Evolutionary conservation across 441 rosid genomes (phyloP).

Genomic region (Dalechampia spathulata): DNA sequence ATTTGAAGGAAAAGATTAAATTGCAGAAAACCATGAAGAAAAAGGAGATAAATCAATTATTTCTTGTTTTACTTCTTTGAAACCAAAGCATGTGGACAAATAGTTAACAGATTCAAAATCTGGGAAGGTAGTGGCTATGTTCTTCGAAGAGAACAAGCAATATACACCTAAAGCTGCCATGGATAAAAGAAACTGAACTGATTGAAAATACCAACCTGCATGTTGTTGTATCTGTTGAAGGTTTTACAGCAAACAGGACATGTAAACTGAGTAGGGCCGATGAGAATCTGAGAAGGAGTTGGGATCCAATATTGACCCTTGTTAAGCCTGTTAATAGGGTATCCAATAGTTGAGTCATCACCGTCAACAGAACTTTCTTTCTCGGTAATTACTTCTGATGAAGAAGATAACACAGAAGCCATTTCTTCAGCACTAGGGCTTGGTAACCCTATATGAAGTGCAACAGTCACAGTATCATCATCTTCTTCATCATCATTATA

Average conservation of each 20-base stretch:
- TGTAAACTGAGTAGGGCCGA: conserved; percentile 96
- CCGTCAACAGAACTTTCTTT: conserved; percentile 40
- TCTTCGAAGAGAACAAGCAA: too few species aligned
- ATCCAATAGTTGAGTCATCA: conserved; percentile 18
- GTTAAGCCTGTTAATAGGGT: conserved; percentile 55
- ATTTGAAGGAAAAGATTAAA: too few species aligned
- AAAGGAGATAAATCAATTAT: too few species aligned
- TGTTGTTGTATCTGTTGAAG: conserved; percentile 96
- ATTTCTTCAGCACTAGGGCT: conserved; percentile 77
- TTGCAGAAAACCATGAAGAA: too few species aligned
- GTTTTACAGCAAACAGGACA: conserved; percentile 98
- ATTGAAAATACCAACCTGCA: conserved; percentile 55
- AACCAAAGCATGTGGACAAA: not conserved
- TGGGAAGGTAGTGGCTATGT: conserved; percentile 7
- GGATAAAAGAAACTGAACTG: not conserved
- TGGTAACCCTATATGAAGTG: conserved; percentile 93
- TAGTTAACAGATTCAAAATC: conserved; percentile 11
- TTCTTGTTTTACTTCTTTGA: not conserved
- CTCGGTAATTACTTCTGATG: conserved; percentile 39
- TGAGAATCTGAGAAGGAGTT: conserved; percentile 95
- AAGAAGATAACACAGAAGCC: conserved; percentile 54
- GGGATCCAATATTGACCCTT: conserved; percentile 99
- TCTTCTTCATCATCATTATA: conserved; percentile 18
- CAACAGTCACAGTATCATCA: conserved; percentile 49
- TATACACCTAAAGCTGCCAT: too few species aligned